Percentiles rank a stretch among this genome's conserved stretches.
Conservation (phyloP, 2,329 filamentous ascomycete species). For the Thyridium curvatum region DNA sequence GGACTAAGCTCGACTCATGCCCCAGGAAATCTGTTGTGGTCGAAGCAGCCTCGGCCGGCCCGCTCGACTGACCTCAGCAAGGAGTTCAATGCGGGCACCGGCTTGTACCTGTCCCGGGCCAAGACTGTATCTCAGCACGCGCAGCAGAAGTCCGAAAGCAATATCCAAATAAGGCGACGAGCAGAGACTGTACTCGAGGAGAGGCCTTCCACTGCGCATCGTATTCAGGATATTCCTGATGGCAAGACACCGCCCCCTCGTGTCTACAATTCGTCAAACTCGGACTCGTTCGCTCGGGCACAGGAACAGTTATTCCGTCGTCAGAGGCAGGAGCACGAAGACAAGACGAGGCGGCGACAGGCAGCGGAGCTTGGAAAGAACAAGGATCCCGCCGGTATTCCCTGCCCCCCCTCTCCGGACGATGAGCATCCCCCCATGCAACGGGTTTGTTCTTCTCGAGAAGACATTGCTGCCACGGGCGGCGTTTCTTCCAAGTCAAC, state of each 20-base stretch:
- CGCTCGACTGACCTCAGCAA: conserved; percentile 10
- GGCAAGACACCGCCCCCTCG: conserved; percentile 25
- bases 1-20: conserved; percentile 56
- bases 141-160: conserved; percentile 38
- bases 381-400: conserved; percentile 21
- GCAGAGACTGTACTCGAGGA: conserved; percentile 29
- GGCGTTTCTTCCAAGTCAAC: conserved; percentile 45
- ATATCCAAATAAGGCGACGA: conserved; percentile 30
- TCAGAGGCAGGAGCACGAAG: conserved; percentile 24
- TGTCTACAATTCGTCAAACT: conserved; percentile 28
- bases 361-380: conserved; percentile 6
- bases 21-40: conserved; percentile 43
- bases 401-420: conserved; percentile 40
- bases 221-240: conserved; percentile 29
- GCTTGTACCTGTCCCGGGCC: conserved; percentile 30
- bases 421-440: conserved; percentile 18
- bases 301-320: conserved; percentile 24
- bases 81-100: conserved; percentile 7
- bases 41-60: not conserved
- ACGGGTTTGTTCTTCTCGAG: no score
- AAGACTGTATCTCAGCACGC: conserved; percentile 33
- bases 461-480: no score
- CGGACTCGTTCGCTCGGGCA: conserved; percentile 30
- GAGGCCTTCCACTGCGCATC: conserved; percentile 42
- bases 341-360: conserved; percentile 20